phyloP scores from a whole-genome alignment of 2,329 filamentous ascomycete species.

The Botrytis squamosa region DNA sequence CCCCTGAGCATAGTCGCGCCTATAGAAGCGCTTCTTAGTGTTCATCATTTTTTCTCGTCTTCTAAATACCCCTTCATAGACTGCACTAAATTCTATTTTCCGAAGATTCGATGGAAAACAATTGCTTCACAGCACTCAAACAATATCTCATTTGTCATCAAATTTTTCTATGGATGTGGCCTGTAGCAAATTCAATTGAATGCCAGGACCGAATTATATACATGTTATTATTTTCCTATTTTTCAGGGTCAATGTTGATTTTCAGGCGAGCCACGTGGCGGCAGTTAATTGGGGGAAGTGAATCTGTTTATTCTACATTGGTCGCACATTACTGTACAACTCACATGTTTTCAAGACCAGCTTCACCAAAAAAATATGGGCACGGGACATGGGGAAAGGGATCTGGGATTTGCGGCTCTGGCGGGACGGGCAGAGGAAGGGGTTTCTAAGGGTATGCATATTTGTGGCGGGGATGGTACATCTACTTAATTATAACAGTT shows the following conservation, averaged over 20 bases:
- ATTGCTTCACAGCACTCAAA: slow-evolving; percentile 18
- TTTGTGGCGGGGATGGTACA: slow-evolving; percentile 6
- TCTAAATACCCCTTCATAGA: slow-evolving; percentile 37
- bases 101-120: slow-evolving; percentile 18
- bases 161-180: slow-evolving; percentile 15
- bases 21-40: slow-evolving; percentile 28
- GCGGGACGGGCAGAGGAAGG: slow-evolving; percentile 2
- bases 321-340: slow-evolving; percentile 2
- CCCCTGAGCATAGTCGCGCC: slow-evolving; percentile 29
- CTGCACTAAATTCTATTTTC: slow-evolving; percentile 30
- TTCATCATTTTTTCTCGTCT: slow-evolving; percentile 29
- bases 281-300: slow-evolving; percentile 5
- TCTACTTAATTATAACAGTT: slow-evolving; percentile 13
- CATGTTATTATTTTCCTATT: slow-evolving; percentile 13
- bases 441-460: slow-evolving; percentile 10
- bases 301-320: slow-evolving; percentile 7
- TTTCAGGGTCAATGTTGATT: background rate
- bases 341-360: slow-evolving; percentile 2
- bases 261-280: slow-evolving; percentile 12
- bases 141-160: slow-evolving; percentile 23
- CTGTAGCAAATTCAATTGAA: slow-evolving; percentile 16
- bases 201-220: slow-evolving; percentile 17
- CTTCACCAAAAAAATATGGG: slow-evolving; percentile 12
- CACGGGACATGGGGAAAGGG: background rate
- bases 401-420: slow-evolving; percentile 11